phyloP scores from a whole-genome alignment of 306 rosid genomes.

The Crotalaria pallida region DNA sequence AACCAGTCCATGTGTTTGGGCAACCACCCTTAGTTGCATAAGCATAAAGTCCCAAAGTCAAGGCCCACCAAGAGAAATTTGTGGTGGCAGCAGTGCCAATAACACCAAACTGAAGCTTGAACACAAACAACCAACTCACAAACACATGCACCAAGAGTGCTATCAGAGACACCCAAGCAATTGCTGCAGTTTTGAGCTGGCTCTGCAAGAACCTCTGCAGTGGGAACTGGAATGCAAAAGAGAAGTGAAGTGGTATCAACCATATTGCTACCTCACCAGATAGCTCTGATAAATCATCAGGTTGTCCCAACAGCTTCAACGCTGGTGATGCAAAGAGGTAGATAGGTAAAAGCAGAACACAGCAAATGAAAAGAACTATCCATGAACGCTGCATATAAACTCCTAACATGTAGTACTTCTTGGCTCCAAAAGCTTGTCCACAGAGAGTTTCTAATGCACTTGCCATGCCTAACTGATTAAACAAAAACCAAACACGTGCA shows the following conservation, averaged over 20 bases:
- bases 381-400: constrained; percentile 85
- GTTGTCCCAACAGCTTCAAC: constrained; percentile 57
- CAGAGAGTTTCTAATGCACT: constrained; percentile 79
- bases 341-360: constrained; percentile 52
- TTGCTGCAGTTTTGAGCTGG: constrained; percentile 44
- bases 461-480: constrained; percentile 73
- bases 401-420: constrained; percentile 71
- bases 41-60: constrained; percentile 41
- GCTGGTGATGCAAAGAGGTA: constrained; percentile 50
- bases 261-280: constrained; percentile 42
- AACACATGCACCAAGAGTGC: constrained; percentile 43
- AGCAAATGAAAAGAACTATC: constrained; percentile 57
- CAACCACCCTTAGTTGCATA: constrained; percentile 62
- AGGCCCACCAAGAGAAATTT: constrained; percentile 62
- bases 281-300: constrained; percentile 48
- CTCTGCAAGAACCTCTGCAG: constrained; percentile 58
- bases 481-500: background rate
- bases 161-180: constrained; percentile 42
- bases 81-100: constrained; percentile 50
- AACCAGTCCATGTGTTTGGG: constrained; percentile 67
- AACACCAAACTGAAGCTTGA: constrained; percentile 44
- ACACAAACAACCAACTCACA: constrained; percentile 63
- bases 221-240: constrained; percentile 66
- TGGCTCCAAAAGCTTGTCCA: constrained; percentile 87
- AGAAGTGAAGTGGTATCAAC: constrained; percentile 59